Evolutionary conservation across 2,329 filamentous ascomycete genomes (phyloP), one percentile per base, ranked within the genome.

Genomic region (Ceratocystiopsis minuta): DNA sequence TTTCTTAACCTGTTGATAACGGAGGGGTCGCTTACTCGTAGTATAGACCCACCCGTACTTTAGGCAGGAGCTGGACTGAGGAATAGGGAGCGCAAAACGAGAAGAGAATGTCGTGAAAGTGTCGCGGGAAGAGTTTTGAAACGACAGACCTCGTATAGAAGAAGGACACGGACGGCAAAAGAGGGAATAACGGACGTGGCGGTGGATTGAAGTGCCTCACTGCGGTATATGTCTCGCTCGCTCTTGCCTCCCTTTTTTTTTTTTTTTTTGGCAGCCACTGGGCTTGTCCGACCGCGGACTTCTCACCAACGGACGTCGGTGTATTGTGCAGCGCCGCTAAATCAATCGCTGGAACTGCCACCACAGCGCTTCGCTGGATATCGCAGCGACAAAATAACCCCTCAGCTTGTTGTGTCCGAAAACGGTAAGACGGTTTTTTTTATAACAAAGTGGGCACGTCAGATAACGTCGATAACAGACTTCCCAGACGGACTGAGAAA

Each of bases 331-430:
- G 24, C 24, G 24, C 24, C 24, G 24, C 24, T 28, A 28, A 28
- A 28, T 10, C 24, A 28, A 28, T 28, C 24, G 24, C 24, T 28
- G 24, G 24, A 28, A 28, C 24, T 20, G 20, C 20, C 20, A 20
- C 32, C 15, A 36, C 36, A 43, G 37, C 32, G 34, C 38, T 35
- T 45, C 48, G 48, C 48, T 49, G 45, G 43, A 49, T 46, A 48
- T 43, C 45, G 46, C 48, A 46, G 46, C 43, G 46, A 49, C 48
- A 49, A 46, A 37, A 39, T 44, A 43, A 45, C 48, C 48, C 46
- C 48, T 48, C 48, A 48, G 45, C 24, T 10, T 28, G 24, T 6
- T 28, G 6, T 42, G 37, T 33, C 37, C 35, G 36, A 24, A 24
- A 37, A 24, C 16, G 20, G 38, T 20, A 33, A 38, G 39, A 33